phyloP scores from a whole-genome alignment of 2,329 filamentous ascomycete species.

The Nannizziopsis arthrosporioides region DNA sequence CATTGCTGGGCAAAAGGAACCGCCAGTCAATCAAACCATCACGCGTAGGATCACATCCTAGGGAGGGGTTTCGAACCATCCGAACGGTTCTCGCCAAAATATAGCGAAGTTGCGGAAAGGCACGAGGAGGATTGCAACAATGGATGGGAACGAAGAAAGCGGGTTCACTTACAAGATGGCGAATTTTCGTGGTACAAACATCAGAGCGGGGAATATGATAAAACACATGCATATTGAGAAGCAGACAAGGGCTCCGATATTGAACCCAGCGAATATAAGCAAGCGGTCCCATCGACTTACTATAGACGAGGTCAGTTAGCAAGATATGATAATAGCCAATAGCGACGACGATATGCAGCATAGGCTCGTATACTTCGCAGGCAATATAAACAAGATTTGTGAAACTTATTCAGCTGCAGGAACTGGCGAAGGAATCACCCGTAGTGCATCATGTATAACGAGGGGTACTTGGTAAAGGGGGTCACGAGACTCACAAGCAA shows the following conservation, averaged over 20 bases:
- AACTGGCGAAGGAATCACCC: conserved; percentile 21
- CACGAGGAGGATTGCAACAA: conserved; percentile 12
- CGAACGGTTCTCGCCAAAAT: neutral
- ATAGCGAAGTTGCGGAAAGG: conserved; percentile 10
- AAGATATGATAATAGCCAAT: conserved; percentile 3
- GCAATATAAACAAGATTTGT: conserved; percentile 16
- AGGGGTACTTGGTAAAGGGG: conserved; percentile 3
- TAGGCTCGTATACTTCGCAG: neutral
- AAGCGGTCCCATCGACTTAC: conserved; percentile 96
- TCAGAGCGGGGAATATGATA: conserved; percentile 72
- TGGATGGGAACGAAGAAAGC: conserved; percentile 16
- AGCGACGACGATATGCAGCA: neutral
- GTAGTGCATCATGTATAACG: conserved; percentile 24
- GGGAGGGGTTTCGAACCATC: neutral
- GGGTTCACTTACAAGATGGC: conserved; percentile 77
- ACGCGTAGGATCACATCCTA: neutral
- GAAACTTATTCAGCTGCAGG: conserved; percentile 28
- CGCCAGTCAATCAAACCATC: conserved; percentile 1
- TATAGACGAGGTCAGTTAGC: conserved; percentile 32
- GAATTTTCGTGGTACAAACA: conserved; percentile 80
- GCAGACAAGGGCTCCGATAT: conserved; percentile 76
- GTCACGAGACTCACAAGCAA: conserved; percentile 64
- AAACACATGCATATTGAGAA: conserved; percentile 79
- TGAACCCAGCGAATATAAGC: conserved; percentile 82
- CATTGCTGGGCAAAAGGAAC: neutral